These are phyloP conservation scores for Phytophthora colocasiae DNA, from an alignment of 352 stramenopile genomes.

Conservation along the genomic window DNA sequence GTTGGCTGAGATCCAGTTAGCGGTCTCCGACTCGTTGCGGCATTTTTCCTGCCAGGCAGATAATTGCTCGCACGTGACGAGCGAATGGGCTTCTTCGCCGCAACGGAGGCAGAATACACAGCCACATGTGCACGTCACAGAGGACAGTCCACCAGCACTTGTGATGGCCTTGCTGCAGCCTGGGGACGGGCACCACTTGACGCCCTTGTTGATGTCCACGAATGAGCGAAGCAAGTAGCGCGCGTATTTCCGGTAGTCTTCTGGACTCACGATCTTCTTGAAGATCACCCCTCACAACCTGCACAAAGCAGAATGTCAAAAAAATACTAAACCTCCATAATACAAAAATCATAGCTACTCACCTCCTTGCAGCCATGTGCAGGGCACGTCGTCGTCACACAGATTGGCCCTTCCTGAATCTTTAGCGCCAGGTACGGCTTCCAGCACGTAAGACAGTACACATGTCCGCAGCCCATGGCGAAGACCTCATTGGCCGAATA, in stretches of 20 bases:
- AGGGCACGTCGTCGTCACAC: slow-evolving; percentile 95
- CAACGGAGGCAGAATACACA: slow-evolving; percentile 94
- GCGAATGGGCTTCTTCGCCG: slow-evolving; percentile 97
- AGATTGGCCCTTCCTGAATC: slow-evolving; percentile 93
- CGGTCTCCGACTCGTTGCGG: slow-evolving; percentile 98
- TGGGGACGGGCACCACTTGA: slow-evolving; percentile 97
- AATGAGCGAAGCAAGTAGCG: slow-evolving; percentile 96
- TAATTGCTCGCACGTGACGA: slow-evolving; percentile 93
- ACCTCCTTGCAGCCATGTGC: slow-evolving; percentile 96
- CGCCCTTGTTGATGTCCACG: slow-evolving; percentile 97
- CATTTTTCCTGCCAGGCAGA: slow-evolving; percentile 97
- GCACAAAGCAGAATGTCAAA: not conserved
- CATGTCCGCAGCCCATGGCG: slow-evolving; percentile 96
- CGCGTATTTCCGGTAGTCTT: slow-evolving; percentile 91
- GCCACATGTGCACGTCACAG: slow-evolving; percentile 84
- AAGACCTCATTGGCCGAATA: slow-evolving; percentile 78
- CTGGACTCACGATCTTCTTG: slow-evolving; percentile 63
- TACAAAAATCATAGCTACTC: not conserved
- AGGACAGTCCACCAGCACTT: slow-evolving; percentile 79
- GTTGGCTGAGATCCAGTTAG: slow-evolving; percentile 99
- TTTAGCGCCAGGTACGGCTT: slow-evolving; percentile 87
- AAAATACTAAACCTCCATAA: not conserved
- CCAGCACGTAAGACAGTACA: slow-evolving; percentile 95
- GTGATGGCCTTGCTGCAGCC: slow-evolving; percentile 96
- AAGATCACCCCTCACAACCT: slow-evolving; percentile 80